Evolutionary conservation across 2,329 filamentous ascomycete species (phyloP).

Genomic region (Ceratocystis alfenasii): DNA sequence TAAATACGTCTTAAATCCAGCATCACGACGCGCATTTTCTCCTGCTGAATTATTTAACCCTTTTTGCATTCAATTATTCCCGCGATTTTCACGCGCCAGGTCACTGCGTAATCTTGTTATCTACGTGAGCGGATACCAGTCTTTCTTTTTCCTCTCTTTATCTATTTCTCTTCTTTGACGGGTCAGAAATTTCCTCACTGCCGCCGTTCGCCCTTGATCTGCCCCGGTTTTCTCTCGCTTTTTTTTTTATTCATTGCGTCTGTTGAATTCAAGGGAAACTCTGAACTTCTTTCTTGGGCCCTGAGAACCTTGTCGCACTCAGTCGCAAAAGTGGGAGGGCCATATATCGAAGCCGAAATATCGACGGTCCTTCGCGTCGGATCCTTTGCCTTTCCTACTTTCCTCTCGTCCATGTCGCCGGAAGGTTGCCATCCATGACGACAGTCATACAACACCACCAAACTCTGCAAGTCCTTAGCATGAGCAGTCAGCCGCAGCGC

Average conservation of each 20-base stretch:
- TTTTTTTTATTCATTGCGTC: slow-evolving; percentile 7
- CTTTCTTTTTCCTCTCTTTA: slow-evolving; percentile 4
- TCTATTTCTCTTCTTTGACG: neutral
- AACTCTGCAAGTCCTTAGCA: slow-evolving; percentile 56
- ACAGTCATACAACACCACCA: slow-evolving; percentile 52
- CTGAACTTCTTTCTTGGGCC: neutral
- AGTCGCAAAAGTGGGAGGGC: slow-evolving; percentile 3
- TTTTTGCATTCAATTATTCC: slow-evolving; percentile 16
- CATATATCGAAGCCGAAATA: slow-evolving; percentile 13
- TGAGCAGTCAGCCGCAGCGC: slow-evolving; percentile 51
- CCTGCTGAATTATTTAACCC: slow-evolving; percentile 1
- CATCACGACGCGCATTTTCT: slow-evolving; percentile 16
- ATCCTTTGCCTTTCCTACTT: neutral
- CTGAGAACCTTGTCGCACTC: slow-evolving; percentile 12
- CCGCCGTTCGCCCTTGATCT: neutral
- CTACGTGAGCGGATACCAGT: slow-evolving; percentile 16
- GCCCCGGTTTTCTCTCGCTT: neutral
- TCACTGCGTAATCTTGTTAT: slow-evolving; percentile 11
- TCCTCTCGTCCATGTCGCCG: slow-evolving; percentile 20
- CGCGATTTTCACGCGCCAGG: slow-evolving; percentile 19
- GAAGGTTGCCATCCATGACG: slow-evolving; percentile 51
- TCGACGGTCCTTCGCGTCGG: slow-evolving; percentile 14
- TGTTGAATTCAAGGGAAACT: slow-evolving; percentile 9
- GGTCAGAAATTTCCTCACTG: neutral
- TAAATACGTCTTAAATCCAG: slow-evolving; percentile 5